Conservation (phyloP, 2,329 filamentous ascomycete species). For the Fusarium nurragi region DNA sequence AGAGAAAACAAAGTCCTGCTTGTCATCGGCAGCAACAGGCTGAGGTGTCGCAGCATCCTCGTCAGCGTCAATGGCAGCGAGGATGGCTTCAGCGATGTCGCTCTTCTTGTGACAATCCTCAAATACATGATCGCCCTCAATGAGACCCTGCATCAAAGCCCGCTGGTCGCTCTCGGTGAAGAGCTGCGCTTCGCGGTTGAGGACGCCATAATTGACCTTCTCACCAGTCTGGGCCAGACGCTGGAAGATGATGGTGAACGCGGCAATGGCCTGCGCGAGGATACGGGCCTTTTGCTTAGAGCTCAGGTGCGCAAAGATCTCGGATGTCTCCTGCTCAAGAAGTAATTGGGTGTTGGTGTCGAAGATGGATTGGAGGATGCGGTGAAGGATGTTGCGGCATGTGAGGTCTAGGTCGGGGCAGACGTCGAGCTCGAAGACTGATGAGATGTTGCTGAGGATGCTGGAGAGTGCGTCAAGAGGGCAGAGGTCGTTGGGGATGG, state of each 20-base stretch:
- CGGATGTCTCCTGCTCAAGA: slow-evolving; percentile 42
- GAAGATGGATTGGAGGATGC: slow-evolving; percentile 44
- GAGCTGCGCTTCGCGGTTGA: slow-evolving; percentile 43
- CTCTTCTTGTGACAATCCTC: slow-evolving; percentile 33
- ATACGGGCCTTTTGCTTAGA: slow-evolving; percentile 40
- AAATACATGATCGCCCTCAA: slow-evolving; percentile 41
- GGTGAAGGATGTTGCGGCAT: slow-evolving; percentile 41
- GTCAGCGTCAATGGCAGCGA: slow-evolving; percentile 41
- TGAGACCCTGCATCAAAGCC: slow-evolving; percentile 38
- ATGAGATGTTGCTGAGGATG: slow-evolving; percentile 37
- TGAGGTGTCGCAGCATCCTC: slow-evolving; percentile 38
- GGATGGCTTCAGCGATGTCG: slow-evolving; percentile 39
- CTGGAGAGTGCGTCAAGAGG: slow-evolving; percentile 40
- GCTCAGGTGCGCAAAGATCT: slow-evolving; percentile 40
- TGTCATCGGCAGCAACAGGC: slow-evolving; percentile 40
- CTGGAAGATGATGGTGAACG: slow-evolving; percentile 39
- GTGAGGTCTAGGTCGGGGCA: slow-evolving; percentile 38
- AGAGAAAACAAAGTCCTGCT: slow-evolving; percentile 37
- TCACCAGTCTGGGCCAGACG: slow-evolving; percentile 38
- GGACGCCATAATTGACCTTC: slow-evolving; percentile 38
- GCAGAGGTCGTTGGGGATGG: slow-evolving; percentile 37
- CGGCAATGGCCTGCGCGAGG: slow-evolving; percentile 42
- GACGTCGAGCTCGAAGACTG: slow-evolving; percentile 39
- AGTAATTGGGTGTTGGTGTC: slow-evolving; percentile 41
- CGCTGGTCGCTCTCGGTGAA: slow-evolving; percentile 45